Conservation (phyloP, 371 early-diverging fungal species). For the Dichotomocladium elegans region DNA sequence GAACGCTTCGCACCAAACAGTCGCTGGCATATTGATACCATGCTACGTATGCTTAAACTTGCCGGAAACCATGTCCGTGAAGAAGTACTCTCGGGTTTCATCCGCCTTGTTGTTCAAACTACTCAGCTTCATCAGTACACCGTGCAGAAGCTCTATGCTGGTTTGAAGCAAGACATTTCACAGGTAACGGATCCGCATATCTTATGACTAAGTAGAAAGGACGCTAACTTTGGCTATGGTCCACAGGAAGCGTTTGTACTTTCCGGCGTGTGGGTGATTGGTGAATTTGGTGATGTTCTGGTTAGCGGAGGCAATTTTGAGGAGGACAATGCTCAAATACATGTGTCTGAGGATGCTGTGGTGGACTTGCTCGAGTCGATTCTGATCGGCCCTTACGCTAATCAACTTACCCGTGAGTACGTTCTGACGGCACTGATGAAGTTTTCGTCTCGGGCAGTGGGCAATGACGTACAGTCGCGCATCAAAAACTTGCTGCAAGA, state of each 20-base stretch:
- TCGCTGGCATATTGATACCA: constrained; percentile 96
- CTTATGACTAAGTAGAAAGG: constrained; percentile 2
- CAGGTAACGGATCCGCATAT: constrained; percentile 33
- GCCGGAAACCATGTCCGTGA: constrained; percentile 74
- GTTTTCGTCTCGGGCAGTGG: constrained; percentile 74
- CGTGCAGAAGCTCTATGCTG: constrained; percentile 79
- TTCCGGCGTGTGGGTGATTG: constrained; percentile 91
- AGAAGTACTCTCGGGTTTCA: constrained; percentile 69
- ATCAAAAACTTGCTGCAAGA: constrained; percentile 59
- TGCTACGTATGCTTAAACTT: constrained; percentile 81
- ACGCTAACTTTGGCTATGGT: constrained; percentile 13
- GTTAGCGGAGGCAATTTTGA: constrained; percentile 63
- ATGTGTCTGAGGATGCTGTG: constrained; percentile 73
- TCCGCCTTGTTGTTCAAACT: constrained; percentile 69
- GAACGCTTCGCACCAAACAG: constrained; percentile 85
- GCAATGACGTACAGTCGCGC: constrained; percentile 31
- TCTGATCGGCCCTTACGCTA: constrained; percentile 75
- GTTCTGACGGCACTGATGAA: constrained; percentile 87
- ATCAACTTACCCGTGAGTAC: constrained; percentile 76
- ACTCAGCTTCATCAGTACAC: constrained; percentile 82
- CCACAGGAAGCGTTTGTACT: constrained; percentile 83
- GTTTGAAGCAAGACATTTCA: constrained; percentile 75
- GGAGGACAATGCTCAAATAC: constrained; percentile 58
- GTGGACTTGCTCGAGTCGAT: constrained; percentile 71
- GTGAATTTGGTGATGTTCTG: constrained; percentile 95